A percentile compares a stretch with the other conserved stretches of the same genome.
phyloP scores from a whole-genome alignment of 208 protist genomes.

The Giardia muris region DNA sequence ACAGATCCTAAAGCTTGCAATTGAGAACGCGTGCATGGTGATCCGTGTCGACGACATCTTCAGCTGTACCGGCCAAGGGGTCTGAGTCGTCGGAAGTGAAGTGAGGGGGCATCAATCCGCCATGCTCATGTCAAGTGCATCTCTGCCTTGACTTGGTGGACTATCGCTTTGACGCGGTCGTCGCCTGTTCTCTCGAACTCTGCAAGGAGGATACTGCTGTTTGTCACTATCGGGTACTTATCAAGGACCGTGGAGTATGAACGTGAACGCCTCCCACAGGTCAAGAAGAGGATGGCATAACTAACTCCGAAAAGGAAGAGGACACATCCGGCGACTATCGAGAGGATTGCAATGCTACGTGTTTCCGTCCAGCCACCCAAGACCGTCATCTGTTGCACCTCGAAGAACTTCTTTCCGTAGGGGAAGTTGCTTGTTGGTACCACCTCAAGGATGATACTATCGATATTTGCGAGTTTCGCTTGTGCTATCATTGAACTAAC shows the following conservation, averaged over 20 bases:
- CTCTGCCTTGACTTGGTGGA: background rate
- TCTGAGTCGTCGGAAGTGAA: background rate
- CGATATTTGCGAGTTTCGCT: background rate
- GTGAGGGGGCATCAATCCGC: too few relatives aligned
- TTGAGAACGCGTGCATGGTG: constrained; percentile 88
- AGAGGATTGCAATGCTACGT: background rate
- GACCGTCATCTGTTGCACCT: background rate
- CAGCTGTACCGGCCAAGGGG: constrained; percentile 56
- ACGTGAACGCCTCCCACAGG: background rate
- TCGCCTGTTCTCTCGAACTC: background rate
- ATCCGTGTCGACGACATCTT: constrained; percentile 95
- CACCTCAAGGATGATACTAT: background rate
- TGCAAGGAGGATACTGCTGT: background rate
- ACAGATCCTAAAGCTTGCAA: constrained; percentile 86
- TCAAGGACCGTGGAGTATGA: background rate
- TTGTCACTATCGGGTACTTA: background rate
- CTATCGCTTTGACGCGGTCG: background rate
- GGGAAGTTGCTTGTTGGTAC: background rate
- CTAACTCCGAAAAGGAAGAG: background rate
- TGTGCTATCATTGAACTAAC: background rate
- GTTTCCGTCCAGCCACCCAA: background rate
- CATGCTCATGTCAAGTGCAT: background rate
- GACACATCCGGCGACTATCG: background rate
- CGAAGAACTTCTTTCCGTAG: background rate
- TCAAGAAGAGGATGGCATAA: background rate